A percentile compares a stretch with the other conserved stretches of the same genome.
These are phyloP conservation scores for Beauveria australis DNA, from an alignment of 2,329 filamentous ascomycete genomes.

Conservation along the genomic window DNA sequence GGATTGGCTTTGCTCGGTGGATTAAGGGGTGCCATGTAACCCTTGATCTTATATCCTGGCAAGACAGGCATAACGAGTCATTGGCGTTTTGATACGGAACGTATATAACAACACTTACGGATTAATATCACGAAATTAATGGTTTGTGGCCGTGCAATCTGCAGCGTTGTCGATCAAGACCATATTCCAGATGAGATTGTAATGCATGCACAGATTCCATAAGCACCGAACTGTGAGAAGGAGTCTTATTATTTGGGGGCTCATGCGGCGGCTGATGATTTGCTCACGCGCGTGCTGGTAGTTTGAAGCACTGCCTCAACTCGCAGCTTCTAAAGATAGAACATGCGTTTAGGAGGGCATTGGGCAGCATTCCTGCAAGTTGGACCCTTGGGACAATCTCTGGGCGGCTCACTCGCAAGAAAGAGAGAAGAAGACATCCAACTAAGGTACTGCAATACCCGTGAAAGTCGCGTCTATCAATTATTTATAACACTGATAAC, in stretches of 20 bases:
- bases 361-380: too few relatives aligned
- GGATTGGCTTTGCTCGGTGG: background rate
- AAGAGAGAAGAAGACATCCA: background rate
- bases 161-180: background rate
- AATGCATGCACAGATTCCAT: background rate
- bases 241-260: background rate
- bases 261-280: background rate
- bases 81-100: background rate
- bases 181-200: background rate
- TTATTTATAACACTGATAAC: background rate
- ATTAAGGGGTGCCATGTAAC: background rate
- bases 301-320: background rate
- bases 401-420: too few relatives aligned
- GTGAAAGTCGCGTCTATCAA: background rate
- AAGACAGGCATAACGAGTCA: background rate
- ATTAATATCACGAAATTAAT: background rate
- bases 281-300: background rate
- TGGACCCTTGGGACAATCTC: too few relatives aligned
- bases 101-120: background rate
- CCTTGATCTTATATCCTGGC: background rate
- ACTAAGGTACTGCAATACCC: background rate
- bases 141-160: background rate
- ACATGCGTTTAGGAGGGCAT: background rate
- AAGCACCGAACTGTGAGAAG: background rate
- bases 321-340: slow-evolving; percentile 8